Percentiles rank a stretch among this genome's conserved stretches.
phyloP scores from a whole-genome alignment of 1,284 basidiomycete genomes.

The Tilletiopsis washingtonensis region DNA sequence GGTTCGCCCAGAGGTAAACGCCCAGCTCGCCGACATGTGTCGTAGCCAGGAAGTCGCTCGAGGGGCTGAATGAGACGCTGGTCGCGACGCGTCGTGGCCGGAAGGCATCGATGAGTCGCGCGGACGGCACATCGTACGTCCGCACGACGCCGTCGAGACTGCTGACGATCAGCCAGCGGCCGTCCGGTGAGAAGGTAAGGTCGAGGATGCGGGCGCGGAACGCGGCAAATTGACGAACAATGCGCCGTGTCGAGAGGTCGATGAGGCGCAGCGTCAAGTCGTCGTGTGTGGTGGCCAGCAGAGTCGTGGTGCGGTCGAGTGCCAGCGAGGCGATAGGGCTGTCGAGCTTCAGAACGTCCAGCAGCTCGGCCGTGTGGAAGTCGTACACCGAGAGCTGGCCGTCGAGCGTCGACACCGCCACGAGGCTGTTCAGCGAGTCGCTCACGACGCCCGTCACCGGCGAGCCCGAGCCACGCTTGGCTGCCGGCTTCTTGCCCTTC shows the following conservation, averaged over 20 bases:
- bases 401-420: conserved; percentile 77
- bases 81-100: conserved; percentile 81
- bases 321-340: conserved; percentile 64
- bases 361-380: conserved; percentile 72
- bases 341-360: conserved; percentile 62
- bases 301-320: conserved; percentile 74
- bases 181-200: conserved; percentile 72
- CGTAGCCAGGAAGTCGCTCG: conserved; percentile 91
- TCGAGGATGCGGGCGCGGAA: conserved; percentile 39
- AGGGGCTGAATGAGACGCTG: conserved; percentile 83
- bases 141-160: conserved; percentile 86
- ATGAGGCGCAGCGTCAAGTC: conserved; percentile 75
- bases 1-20: conserved; percentile 92
- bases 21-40: conserved; percentile 89
- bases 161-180: conserved; percentile 79
- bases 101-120: conserved; percentile 85
- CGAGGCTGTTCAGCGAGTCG: conserved; percentile 72
- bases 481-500: conserved; percentile 39
- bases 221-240: conserved; percentile 70
- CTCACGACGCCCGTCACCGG: conserved; percentile 65
- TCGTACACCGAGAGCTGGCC: conserved; percentile 63
- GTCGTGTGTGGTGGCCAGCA: conserved; percentile 78
- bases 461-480: neutral
- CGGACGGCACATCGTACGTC: conserved; percentile 92
- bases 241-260: conserved; percentile 78